Base-by-base conservation (phyloP, 208 protist species). In the Herpetomonas samuelpessoai region DNA sequence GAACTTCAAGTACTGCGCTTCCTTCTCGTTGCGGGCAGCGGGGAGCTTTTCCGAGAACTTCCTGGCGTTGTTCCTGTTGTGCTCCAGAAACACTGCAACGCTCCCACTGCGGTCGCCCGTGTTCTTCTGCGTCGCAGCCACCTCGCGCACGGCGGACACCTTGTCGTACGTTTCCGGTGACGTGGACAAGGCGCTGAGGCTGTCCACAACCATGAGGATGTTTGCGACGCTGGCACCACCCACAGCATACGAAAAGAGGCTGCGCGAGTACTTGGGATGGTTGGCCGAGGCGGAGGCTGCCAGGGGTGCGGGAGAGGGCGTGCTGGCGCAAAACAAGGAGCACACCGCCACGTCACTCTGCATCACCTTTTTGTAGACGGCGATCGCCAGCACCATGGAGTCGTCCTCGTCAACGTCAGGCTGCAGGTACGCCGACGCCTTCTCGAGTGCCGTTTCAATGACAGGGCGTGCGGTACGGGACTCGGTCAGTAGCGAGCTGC, bases 241-340 rank as follows among this genome's bases (percentile, higher is more conserved):
- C 19, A 89, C 35, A 21, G 78, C 75, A 62, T 82, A 86, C 52
- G 71, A 60, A 27, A 81, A 81, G 46, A 86, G 68, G 28, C 64
- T 72, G 67, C 64, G 71, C 19, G 79, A 80, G 54, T 83, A 76
- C 21, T 76, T 50, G 12, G 67, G 62, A n/a, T n/a, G n/a, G 27
- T 74, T 65, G 58, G 73, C 69, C 10, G 57, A 58, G 55, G 68
- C 58, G 3, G 81, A 57, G 9, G 67, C 74, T 22, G 57, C 52
- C 21, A 77, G 38, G 19, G 67, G 60, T 0, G 57, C 75, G 14
- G 72, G 30, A 45, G 68, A 73, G 2, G 45, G 46, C 25, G 67
- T 53, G 44, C 68, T 73, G 25, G 47, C 52, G 39, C 45, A 64
- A 45, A 78, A 47, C 53, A 84, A 66, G 31, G 83, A 80, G 2